These are phyloP conservation scores for Puccinia brachypodii DNA, from an alignment of 1,284 basidiomycete genomes.

Conservation along the genomic window DNA sequence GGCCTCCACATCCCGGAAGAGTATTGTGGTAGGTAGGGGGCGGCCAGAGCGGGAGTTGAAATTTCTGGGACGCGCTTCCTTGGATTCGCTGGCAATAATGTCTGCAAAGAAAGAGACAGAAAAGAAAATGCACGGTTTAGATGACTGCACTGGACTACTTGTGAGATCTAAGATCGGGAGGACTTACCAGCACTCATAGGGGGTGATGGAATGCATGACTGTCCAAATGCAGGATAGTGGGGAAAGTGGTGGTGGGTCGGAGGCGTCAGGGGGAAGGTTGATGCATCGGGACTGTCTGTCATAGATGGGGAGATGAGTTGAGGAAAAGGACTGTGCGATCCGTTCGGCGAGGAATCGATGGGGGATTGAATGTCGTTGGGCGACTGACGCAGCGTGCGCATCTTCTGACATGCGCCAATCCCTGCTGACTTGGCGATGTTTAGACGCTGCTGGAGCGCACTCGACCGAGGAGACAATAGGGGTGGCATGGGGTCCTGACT, in stretches of 20 bases:
- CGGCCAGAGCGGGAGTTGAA: not conserved
- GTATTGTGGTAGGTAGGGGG: slow-evolving; percentile 16
- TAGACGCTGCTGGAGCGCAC: slow-evolving; percentile 6
- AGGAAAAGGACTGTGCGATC: not conserved
- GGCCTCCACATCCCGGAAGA: slow-evolving; percentile 44
- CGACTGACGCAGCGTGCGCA: not conserved
- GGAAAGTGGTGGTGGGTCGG: not conserved
- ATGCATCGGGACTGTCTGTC: slow-evolving; percentile 12
- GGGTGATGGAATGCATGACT: not conserved
- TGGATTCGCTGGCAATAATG: not conserved
- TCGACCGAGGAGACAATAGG: not conserved
- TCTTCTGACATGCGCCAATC: slow-evolving; percentile 1
- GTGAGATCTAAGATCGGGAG: not conserved
- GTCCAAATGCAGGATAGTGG: not conserved
- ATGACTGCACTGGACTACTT: too few species aligned
- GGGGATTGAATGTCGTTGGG: not conserved
- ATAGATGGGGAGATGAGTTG: slow-evolving; percentile 6
- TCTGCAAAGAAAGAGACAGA: not conserved
- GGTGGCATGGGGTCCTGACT: slow-evolving; percentile 4
- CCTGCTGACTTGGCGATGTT: not conserved
- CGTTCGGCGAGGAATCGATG: not conserved
- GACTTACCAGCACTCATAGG: slow-evolving; percentile 5
- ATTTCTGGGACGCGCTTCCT: not conserved
- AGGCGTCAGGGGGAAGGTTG: slow-evolving; percentile 27
- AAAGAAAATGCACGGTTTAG: not conserved